A percentile compares a stretch with the other conserved stretches of the same genome.
Evolutionary conservation across 73 alveolate genomes (phyloP).

Genomic region (Symbiodinium pilosum): DNA sequence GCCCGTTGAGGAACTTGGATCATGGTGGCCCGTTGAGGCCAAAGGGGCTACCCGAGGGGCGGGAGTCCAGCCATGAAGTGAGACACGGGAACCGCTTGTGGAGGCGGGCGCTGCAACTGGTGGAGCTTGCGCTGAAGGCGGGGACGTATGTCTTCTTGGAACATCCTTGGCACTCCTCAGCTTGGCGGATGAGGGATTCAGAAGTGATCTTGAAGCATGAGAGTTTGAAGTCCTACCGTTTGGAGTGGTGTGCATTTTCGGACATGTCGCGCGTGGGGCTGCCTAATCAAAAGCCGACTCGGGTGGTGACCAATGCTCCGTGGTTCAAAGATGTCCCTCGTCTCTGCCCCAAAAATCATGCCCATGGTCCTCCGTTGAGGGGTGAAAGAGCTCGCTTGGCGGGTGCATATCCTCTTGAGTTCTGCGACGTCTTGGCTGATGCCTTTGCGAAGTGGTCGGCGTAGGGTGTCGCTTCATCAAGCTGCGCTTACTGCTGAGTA

Average conservation of each 20-base stretch:
- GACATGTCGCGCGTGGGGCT: not conserved
- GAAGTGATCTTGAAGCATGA: not conserved
- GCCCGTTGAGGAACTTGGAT: not conserved
- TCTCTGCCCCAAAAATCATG: not conserved
- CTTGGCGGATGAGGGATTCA: not conserved
- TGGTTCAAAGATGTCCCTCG: not conserved
- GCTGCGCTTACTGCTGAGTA: not conserved
- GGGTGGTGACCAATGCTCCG: slow-evolving; percentile 13
- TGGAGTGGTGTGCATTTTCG: slow-evolving; percentile 21
- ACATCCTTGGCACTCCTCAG: slow-evolving; percentile 13
- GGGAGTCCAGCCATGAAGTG: not conserved
- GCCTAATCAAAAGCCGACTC: not conserved
- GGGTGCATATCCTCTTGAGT: not conserved
- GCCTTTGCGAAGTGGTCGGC: not conserved
- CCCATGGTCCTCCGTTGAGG: slow-evolving; percentile 19
- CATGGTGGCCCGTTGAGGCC: slow-evolving; percentile 1
- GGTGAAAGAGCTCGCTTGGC: not conserved
- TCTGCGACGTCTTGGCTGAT: not conserved
- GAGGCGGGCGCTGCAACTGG: not conserved
- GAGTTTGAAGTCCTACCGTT: not conserved
- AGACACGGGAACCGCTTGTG: not conserved
- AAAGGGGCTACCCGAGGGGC: slow-evolving; percentile 1
- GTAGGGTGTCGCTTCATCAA: not conserved
- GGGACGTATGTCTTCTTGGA: slow-evolving; percentile 11
- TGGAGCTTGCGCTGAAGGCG: not conserved